phyloP scores from a whole-genome alignment of 2,329 filamentous ascomycete species.

The Colletotrichum sp. region DNA sequence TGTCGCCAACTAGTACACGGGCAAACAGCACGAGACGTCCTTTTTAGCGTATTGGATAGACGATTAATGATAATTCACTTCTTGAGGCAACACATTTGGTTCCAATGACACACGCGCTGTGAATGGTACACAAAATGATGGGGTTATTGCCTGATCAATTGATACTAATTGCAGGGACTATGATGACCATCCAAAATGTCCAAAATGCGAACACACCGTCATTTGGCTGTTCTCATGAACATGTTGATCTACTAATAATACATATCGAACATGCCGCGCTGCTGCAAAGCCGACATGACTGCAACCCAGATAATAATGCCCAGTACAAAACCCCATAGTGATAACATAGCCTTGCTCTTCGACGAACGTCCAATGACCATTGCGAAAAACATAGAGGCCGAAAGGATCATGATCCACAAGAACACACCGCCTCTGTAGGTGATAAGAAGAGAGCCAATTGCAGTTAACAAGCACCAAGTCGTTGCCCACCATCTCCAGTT shows the following conservation, averaged over 20 bases:
- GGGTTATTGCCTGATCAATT: background rate
- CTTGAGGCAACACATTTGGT: background rate
- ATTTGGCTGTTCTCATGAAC: background rate
- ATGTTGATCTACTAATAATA: background rate
- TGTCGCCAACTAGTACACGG: constrained; percentile 13
- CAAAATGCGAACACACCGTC: background rate
- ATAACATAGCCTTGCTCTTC: background rate
- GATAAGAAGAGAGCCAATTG: background rate
- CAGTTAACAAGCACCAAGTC: background rate
- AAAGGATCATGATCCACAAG: background rate
- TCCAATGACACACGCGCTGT: too few species aligned
- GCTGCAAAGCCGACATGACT: background rate
- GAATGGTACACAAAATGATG: background rate
- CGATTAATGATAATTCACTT: constrained; percentile 20
- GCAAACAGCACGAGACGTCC: constrained; percentile 3
- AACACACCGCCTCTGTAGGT: background rate
- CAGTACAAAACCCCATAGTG: background rate
- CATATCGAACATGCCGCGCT: background rate
- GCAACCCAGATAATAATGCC: background rate
- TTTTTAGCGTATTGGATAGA: constrained; percentile 15
- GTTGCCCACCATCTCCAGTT: constrained; percentile 7
- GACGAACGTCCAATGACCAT: background rate
- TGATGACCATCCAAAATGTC: background rate
- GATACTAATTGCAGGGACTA: background rate
- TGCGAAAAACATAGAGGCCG: background rate